Conservation (phyloP, 1,284 basidiomycete species). For the Irpex rosettiformis region DNA sequence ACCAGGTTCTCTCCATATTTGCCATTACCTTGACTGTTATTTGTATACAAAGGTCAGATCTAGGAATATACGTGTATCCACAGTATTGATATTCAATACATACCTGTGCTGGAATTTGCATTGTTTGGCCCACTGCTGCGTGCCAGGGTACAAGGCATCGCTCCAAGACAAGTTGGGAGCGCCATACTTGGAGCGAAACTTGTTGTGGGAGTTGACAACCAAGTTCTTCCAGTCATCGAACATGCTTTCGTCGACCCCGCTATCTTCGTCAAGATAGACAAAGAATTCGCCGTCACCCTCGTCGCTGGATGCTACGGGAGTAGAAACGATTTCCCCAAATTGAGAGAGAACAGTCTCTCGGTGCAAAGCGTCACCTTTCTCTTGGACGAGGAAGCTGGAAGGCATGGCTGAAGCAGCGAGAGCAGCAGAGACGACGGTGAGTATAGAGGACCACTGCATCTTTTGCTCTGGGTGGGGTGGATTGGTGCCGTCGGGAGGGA, state of each 20-base stretch:
- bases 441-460: background rate
- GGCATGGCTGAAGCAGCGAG: background rate
- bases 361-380: background rate
- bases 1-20: slow-evolving; percentile 1
- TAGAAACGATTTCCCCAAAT: background rate
- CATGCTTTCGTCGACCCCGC: background rate
- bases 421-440: background rate
- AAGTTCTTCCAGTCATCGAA: background rate
- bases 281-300: background rate
- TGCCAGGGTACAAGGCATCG: slow-evolving; percentile 1
- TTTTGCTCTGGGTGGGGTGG: no score
- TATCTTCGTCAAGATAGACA: background rate
- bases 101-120: slow-evolving; percentile 4
- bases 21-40: background rate
- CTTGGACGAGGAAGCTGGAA: background rate
- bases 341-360: background rate
- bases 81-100: no score
- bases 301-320: background rate
- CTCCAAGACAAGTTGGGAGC: slow-evolving; percentile 4
- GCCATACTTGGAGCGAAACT: background rate
- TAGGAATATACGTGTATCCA: no score
- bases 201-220: slow-evolving; percentile 2
- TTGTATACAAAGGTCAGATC: no score
- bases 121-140: background rate
- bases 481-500: no score